A percentile compares a stretch with the other conserved stretches of the same genome.
These are phyloP conservation scores for Myriosclerotinia curreyana DNA, from an alignment of 2,329 filamentous ascomycete species.

Conservation along the genomic window DNA sequence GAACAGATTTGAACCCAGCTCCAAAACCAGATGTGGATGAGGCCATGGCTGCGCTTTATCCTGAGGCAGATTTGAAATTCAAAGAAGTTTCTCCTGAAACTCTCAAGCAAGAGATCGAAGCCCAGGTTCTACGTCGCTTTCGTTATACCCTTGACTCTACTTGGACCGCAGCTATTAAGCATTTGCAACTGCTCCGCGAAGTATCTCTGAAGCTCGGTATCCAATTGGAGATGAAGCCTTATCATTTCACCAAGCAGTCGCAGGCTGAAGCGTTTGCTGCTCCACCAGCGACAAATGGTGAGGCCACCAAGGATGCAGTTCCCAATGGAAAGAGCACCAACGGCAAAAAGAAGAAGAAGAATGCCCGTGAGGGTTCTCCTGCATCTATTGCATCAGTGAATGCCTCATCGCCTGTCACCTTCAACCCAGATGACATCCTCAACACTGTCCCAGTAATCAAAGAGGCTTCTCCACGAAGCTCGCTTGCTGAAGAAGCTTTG, in stretches of 20 bases:
- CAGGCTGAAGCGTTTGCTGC: constrained; percentile 39
- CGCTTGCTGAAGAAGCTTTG: constrained; percentile 89
- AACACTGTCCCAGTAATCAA: constrained; percentile 95
- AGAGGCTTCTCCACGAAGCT: constrained; percentile 86
- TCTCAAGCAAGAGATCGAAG: constrained; percentile 66
- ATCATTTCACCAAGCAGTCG: constrained; percentile 57
- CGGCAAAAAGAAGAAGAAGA: constrained; percentile 55
- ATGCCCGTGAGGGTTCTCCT: constrained; percentile 53
- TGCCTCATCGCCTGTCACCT: constrained; percentile 55
- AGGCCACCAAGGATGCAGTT: constrained; percentile 45
- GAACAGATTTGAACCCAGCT: constrained; percentile 69
- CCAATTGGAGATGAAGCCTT: constrained; percentile 78
- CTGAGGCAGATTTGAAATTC: constrained; percentile 78
- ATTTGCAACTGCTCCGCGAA: constrained; percentile 84
- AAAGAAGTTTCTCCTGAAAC: constrained; percentile 72
- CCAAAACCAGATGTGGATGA: constrained; percentile 76
- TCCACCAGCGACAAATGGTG: constrained; percentile 39
- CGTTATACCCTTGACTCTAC: constrained; percentile 66
- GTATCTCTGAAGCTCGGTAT: constrained; percentile 84
- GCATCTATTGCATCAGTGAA: constrained; percentile 43
- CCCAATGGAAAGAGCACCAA: constrained; percentile 35
- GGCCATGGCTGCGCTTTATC: constrained; percentile 70
- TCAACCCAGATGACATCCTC: constrained; percentile 79
- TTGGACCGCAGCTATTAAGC: constrained; percentile 67
- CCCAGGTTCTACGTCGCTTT: constrained; percentile 71